phyloP scores from a whole-genome alignment of 768 basidiomycete species.

The Mycena metata region DNA sequence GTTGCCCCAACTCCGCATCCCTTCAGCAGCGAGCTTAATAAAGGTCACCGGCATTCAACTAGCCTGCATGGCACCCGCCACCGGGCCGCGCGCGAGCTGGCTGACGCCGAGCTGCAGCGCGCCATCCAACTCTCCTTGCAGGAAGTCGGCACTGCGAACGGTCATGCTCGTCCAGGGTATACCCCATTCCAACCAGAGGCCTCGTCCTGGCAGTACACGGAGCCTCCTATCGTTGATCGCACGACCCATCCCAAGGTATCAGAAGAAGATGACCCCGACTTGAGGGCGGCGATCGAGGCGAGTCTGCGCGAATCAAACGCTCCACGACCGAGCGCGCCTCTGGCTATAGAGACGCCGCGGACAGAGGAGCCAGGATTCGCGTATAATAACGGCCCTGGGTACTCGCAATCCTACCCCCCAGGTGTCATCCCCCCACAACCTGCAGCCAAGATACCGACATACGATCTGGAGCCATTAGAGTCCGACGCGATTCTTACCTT shows the following conservation, averaged over 20 bases:
- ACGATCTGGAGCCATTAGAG: constrained; percentile 88
- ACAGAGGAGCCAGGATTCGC: constrained; percentile 56
- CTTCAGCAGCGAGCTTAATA: constrained; percentile 58
- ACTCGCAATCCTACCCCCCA: constrained; percentile 62
- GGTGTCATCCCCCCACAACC: constrained; percentile 54
- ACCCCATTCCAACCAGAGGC: constrained; percentile 72
- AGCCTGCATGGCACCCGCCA: constrained; percentile 69
- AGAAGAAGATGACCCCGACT: constrained; percentile 93
- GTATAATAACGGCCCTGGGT: constrained; percentile 51
- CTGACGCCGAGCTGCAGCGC: constrained; percentile 91
- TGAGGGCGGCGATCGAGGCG: constrained; percentile 95
- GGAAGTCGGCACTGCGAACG: constrained; percentile 71
- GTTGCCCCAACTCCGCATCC: constrained; percentile 1
- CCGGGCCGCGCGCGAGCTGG: constrained; percentile 69
- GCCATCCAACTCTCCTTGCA: constrained; percentile 93
- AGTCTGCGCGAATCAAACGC: constrained; percentile 88
- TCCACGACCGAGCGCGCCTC: constrained; percentile 84
- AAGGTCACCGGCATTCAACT: constrained; percentile 66
- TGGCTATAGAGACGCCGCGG: constrained; percentile 66
- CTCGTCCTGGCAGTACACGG: constrained; percentile 71
- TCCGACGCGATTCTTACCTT: constrained; percentile 91
- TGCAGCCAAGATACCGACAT: constrained; percentile 72
- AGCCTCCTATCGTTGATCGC: constrained; percentile 78
- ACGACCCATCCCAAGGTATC: constrained; percentile 60
- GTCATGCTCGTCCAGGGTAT: constrained; percentile 72